phyloP scores from a whole-genome alignment of 768 basidiomycete species.

The Clitopilus hobsonii region DNA sequence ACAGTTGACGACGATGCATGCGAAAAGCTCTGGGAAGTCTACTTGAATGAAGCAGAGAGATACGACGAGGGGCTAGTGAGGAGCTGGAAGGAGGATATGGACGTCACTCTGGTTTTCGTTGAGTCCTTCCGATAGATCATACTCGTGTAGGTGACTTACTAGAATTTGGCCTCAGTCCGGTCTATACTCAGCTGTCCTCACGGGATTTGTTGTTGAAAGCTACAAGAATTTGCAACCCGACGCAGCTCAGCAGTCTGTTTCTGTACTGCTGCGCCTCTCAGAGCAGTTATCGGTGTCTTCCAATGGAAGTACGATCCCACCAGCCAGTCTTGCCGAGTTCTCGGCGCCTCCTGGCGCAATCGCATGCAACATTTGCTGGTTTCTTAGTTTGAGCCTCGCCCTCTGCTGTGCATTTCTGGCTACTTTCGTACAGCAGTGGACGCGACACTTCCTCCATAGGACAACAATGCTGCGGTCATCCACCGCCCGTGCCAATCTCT shows the following conservation, averaged over 20 bases:
- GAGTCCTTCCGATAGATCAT: not conserved
- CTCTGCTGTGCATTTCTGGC: conserved; percentile 22
- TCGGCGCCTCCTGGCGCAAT: conserved; percentile 4
- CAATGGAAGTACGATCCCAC: not conserved
- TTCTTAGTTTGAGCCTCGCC: conserved; percentile 19
- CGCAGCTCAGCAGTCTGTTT: conserved; percentile 7
- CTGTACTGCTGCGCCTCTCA: conserved; percentile 2
- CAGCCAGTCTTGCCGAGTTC: not conserved
- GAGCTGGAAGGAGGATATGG: not conserved
- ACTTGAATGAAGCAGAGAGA: not conserved
- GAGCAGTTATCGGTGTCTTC: not conserved
- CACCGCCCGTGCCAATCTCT: not conserved
- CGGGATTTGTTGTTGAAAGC: conserved; percentile 20
- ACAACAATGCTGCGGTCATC: not conserved
- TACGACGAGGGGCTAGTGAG: not conserved
- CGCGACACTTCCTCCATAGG: not conserved
- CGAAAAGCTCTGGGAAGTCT: not conserved
- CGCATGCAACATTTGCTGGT: conserved; percentile 20
- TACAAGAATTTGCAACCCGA: conserved; percentile 14
- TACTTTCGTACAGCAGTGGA: conserved; percentile 17
- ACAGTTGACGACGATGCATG: not conserved
- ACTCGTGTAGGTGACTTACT: not conserved
- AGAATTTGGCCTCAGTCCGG: conserved; percentile 14
- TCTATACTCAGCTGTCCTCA: conserved; percentile 18
- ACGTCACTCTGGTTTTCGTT: not conserved